Evolutionary conservation across 345 rosid species (phyloP), one percentile per base, ranked within the genome.

Genomic region (Nasturtium officinale): DNA sequence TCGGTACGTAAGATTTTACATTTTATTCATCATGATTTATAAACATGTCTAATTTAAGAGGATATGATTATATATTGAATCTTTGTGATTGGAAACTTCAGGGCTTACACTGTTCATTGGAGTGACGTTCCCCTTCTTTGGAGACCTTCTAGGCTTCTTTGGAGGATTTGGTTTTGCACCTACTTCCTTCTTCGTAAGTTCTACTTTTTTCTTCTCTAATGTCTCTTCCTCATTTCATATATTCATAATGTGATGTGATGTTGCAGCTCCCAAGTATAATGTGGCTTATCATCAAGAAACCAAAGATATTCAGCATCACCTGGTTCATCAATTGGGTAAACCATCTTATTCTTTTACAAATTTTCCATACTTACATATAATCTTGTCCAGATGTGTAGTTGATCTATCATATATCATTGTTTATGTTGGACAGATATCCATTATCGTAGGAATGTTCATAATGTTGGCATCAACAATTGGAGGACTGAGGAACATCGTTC

Each of bases 121-220:
- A 82, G 90, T 91, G 58, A 90, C 87, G 3, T 95, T 95, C 78
- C 97, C 97, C 0, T 95, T 95, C 84, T 90, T 95, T 30, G 97
- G 99, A 54, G 99, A 95, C 77, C 89, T 95, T 73, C 87, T 95
- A 69, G 97, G 97, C 43, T 95, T 90, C 84, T 95, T 95, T 55
- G 99, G 99, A 16, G 97, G 97, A 76, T 95, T 95, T 69, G 94
- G 97, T 11, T 91, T 90, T 77, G 93, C 99, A 29, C 96, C 97
- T 60, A 91, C 96, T 65, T 88, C 97, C 53, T 95, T 82, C 80
- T 91, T 95, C 59, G 97, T 90, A 77, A 89, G 96, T 47, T 47
- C 69, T 26, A 57, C 33, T 28, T 42, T 42, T 30, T n/a, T 51
- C 17, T 35, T 52, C 7, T 37, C 15, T 23, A 26, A 1, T 23